phyloP scores from a whole-genome alignment of 345 rosid species.

The Eucalyptus victrix region DNA sequence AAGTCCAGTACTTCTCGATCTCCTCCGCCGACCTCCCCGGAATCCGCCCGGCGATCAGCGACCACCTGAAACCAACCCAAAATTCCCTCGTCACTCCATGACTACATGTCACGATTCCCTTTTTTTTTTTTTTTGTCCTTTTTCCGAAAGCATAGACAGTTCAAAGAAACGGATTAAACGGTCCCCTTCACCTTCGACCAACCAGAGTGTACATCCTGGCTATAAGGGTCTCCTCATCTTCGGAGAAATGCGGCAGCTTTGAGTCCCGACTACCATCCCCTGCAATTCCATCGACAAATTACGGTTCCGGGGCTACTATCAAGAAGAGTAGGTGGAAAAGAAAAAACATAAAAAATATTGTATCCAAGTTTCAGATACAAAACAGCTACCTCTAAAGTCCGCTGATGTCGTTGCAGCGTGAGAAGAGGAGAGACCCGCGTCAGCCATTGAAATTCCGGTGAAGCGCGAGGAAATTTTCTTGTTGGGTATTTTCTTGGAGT shows the following conservation, averaged over 20 bases:
- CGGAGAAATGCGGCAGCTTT: constrained; percentile 27
- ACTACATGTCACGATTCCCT: background rate
- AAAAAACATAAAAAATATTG: background rate
- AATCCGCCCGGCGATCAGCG: constrained; percentile 45
- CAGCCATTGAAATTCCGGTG: constrained; percentile 19
- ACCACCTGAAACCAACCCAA: constrained; percentile 17
- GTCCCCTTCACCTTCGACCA: constrained; percentile 25
- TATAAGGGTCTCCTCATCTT: constrained; percentile 42
- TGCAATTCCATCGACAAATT: background rate
- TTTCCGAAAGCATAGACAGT: background rate
- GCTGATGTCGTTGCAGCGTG: background rate
- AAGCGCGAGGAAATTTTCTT: background rate
- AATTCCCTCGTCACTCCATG: background rate
- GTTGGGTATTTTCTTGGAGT: background rate
- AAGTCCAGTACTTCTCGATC: constrained; percentile 46
- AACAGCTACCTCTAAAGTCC: background rate
- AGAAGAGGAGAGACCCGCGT: constrained; percentile 22
- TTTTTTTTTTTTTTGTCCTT: too few species aligned
- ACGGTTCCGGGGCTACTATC: background rate
- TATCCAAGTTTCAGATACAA: background rate
- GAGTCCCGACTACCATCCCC: constrained; percentile 19
- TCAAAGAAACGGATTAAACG: background rate
- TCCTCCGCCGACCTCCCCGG: constrained; percentile 52
- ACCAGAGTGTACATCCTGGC: constrained; percentile 39
- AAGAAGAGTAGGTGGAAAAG: background rate